phyloP scores from a whole-genome alignment of 2,329 filamentous ascomycete genomes.

The Trematosphaeria pertusa region DNA sequence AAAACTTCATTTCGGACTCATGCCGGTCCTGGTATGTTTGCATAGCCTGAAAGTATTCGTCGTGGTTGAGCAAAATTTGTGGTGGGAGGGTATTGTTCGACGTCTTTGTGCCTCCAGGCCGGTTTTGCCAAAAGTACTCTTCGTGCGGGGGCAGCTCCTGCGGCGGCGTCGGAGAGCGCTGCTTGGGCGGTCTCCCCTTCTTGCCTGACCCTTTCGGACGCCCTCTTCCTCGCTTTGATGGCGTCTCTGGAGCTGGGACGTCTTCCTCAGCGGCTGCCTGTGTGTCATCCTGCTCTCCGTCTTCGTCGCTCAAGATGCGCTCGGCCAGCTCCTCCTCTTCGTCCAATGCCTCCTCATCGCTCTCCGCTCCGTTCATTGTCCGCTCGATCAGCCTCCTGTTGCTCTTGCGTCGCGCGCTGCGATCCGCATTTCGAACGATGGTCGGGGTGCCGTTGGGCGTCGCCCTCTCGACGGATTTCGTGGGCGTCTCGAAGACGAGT shows the following conservation, averaged over 20 bases:
- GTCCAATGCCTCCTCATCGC: slow-evolving; percentile 71
- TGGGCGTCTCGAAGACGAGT: slow-evolving; percentile 55
- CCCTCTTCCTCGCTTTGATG: slow-evolving; percentile 60
- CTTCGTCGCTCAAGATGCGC: slow-evolving; percentile 69
- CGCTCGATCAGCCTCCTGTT: slow-evolving; percentile 77
- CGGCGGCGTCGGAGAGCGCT: slow-evolving; percentile 79
- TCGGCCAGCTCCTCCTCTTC: slow-evolving; percentile 72
- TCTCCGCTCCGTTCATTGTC: slow-evolving; percentile 67
- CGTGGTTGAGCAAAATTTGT: slow-evolving; percentile 80
- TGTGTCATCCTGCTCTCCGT: slow-evolving; percentile 50
- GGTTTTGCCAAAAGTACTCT: slow-evolving; percentile 92
- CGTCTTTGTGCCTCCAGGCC: slow-evolving; percentile 79
- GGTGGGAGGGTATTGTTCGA: slow-evolving; percentile 84
- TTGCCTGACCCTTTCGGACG: slow-evolving; percentile 53
- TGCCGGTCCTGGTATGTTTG: slow-evolving; percentile 73
- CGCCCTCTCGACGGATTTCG: slow-evolving; percentile 44
- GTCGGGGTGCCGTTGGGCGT: slow-evolving; percentile 62
- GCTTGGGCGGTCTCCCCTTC: slow-evolving; percentile 63
- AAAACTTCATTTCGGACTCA: slow-evolving; percentile 69
- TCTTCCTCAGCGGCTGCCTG: slow-evolving; percentile 12
- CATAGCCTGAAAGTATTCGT: slow-evolving; percentile 83
- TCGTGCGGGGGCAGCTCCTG: slow-evolving; percentile 85
- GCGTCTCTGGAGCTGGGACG: slow-evolving; percentile 57
- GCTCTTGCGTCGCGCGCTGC: slow-evolving; percentile 87
- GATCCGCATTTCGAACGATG: slow-evolving; percentile 74